Conservation (phyloP, 2,329 filamentous ascomycete genomes). For the Phyllosticta citriasiana region DNA sequence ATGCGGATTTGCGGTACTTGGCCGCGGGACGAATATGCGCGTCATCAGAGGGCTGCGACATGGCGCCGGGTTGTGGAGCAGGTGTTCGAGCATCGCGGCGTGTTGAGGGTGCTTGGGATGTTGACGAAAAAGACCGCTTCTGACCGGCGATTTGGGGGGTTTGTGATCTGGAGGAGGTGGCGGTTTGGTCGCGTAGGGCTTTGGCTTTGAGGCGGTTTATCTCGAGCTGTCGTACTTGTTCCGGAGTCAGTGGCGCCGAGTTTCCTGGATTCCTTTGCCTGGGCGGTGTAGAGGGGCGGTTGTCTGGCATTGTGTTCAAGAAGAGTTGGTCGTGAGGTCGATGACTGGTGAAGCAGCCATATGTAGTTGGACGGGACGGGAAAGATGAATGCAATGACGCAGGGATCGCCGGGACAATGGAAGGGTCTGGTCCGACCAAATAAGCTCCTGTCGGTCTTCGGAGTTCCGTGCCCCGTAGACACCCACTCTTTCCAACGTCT, state of each 20-base stretch:
- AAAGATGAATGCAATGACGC: too few relatives aligned
- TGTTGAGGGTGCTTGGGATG: conserved; percentile 47
- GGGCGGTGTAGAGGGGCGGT: conserved; percentile 39
- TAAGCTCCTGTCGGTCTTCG: too few relatives aligned
- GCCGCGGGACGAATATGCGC: conserved; percentile 56
- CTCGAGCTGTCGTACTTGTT: conserved; percentile 58
- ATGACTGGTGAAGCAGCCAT: too few relatives aligned
- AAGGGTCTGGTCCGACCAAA: too few relatives aligned
- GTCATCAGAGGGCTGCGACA: conserved; percentile 22
- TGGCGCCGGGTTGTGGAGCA: conserved; percentile 25
- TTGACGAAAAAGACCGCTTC: conserved; percentile 61
- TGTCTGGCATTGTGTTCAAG: neutral
- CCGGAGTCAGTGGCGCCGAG: conserved; percentile 46
- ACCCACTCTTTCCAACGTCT: too few relatives aligned
- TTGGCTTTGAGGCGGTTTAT: conserved; percentile 81
- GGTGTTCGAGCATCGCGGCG: conserved; percentile 56
- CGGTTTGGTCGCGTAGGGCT: conserved; percentile 59
- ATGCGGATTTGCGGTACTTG: conserved; percentile 70
- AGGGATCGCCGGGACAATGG: too few relatives aligned
- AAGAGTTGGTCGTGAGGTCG: neutral
- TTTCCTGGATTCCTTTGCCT: conserved; percentile 28
- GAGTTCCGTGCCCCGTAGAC: too few relatives aligned
- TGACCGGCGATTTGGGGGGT: conserved; percentile 44
- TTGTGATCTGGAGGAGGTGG: conserved; percentile 14
- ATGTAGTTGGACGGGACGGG: too few relatives aligned